These are phyloP conservation scores for Angomonas desouzai DNA, from an alignment of 208 protist species.

Conservation along the genomic window DNA sequence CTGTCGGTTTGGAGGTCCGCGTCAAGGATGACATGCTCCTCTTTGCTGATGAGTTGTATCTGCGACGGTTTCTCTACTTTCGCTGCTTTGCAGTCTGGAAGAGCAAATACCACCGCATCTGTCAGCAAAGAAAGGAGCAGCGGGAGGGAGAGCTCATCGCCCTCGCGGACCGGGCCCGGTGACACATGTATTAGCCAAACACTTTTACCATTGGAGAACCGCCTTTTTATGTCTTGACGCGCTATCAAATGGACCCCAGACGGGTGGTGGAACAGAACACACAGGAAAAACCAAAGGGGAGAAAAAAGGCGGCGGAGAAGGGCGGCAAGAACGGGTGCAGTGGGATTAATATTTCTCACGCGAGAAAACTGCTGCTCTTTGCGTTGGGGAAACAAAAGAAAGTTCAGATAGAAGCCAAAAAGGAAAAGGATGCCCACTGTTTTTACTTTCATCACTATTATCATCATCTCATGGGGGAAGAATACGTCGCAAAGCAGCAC, in stretches of 20 bases:
- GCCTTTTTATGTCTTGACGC: neutral
- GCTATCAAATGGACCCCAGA: neutral
- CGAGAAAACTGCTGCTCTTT: neutral
- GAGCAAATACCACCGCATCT: neutral
- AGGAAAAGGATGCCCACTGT: neutral
- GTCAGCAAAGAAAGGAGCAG: neutral
- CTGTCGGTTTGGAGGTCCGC: neutral
- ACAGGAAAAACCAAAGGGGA: neutral
- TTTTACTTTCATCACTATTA: neutral
- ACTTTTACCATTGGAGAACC: neutral
- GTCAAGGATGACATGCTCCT: neutral
- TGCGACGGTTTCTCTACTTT: neutral
- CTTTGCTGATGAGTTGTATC: slow-evolving; percentile 2
- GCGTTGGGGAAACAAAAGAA: neutral
- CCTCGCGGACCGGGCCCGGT: neutral
- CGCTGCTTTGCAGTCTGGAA: neutral
- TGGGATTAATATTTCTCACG: neutral
- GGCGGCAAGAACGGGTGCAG: neutral
- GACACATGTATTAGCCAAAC: neutral
- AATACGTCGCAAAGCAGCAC: too few relatives aligned
- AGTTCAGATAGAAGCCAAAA: neutral
- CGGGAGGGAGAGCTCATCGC: neutral
- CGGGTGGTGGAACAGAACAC: neutral
- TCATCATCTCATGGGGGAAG: too few relatives aligned
- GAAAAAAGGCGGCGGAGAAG: neutral